Evolutionary conservation across 495 filamentous ascomycete genomes (phyloP).

Genomic region (Talaromyces adpressus): DNA sequence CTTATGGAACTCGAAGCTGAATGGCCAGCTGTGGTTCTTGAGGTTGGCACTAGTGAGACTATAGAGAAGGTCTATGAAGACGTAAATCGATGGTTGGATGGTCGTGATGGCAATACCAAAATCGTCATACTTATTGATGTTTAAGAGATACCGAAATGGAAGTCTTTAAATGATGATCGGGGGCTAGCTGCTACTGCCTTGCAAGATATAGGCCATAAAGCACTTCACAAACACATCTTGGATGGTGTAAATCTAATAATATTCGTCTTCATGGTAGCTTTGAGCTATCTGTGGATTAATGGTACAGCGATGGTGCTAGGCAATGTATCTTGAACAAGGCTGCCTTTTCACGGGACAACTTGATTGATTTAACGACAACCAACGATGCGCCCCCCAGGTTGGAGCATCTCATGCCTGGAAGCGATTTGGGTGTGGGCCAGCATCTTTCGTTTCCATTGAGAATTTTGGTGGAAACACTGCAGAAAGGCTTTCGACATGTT

Average conservation of each 20-base stretch:
- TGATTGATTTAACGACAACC: background rate
- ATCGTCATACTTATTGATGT: background rate
- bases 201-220: background rate
- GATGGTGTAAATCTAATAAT: background rate
- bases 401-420: background rate
- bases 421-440: background rate
- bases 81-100: background rate
- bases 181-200: background rate
- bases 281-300: background rate
- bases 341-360: background rate
- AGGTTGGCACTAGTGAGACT: background rate
- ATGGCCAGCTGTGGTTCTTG: slow-evolving; percentile 1
- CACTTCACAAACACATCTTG: background rate
- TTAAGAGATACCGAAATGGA: background rate
- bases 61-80: background rate
- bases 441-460: background rate
- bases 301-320: background rate
- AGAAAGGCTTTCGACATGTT: background rate
- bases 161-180: background rate
- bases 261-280: background rate
- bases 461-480: background rate
- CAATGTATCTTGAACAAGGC: background rate
- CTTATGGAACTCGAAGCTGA: background rate
- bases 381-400: background rate
- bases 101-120: background rate